Evolutionary conservation across 495 filamentous ascomycete species (phyloP), one percentile per base, ranked within the genome.

Genomic region (Bombardia bombarda): DNA sequence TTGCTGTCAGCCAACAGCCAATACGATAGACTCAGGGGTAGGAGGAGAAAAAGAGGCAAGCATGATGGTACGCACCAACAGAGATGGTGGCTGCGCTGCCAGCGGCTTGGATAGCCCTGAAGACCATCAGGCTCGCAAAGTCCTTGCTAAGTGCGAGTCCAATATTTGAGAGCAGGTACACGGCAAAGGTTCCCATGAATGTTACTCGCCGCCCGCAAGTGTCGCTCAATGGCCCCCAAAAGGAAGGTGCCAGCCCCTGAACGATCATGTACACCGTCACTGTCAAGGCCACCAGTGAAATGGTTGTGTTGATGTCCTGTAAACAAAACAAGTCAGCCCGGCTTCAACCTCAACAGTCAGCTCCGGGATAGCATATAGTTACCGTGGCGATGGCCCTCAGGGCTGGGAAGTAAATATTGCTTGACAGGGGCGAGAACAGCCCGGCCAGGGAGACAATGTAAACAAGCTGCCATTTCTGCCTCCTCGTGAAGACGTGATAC

Each of bases 151-250:
- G 50, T 0, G 70, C 73, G 1, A 78, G 52, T 0, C 69, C 73
- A 7, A 78, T 62, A 38, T 75, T 73, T 12, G 77, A 72, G 7
- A 65, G 51, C 9, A 72, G 61, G 43, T 77, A 80, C 24, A 78
- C 59, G 4, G 60, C 30, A 39, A 79, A 75, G 5, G 66, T 65
- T 7, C 70, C 38, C n/a, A 78, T 61, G 44, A 75, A 78, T 1
- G 67, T 70, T 3, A 57, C 23, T 13, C 56, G 31, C 13, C 56
- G 40, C 22, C 56, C 56, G 4, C 38, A 40, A 1, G 38, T 51
- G 38, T 62, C 57, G 23, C 57, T 55, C 17, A 62, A 17, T 5
- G 48, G 49, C 3, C 56, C 56, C 48, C 51, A 55, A 22, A 60
- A 42, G 0, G 50, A 55, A 2, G 57, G 58, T 19, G 58, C 57